Evolutionary conservation across 2,329 filamentous ascomycete species (phyloP).

Genomic region (Chaetomium strumarium): DNA sequence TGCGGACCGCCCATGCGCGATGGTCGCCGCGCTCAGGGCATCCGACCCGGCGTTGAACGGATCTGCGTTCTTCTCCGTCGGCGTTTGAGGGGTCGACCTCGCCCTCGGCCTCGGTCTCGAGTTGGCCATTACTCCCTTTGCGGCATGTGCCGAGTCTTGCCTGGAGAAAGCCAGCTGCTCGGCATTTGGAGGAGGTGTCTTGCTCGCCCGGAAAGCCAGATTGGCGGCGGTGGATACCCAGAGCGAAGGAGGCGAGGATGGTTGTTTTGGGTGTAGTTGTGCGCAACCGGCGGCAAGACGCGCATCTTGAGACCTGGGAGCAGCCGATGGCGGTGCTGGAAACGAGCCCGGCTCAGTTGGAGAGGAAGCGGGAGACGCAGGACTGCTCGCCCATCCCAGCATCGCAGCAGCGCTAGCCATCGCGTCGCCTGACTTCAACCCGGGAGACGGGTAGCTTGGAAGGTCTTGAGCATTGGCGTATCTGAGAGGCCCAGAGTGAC

Average conservation of each 20-base stretch:
- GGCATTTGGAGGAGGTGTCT: slow-evolving; percentile 28
- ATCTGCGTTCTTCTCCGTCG: slow-evolving; percentile 46
- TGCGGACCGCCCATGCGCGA: slow-evolving; percentile 52
- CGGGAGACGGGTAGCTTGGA: slow-evolving; percentile 66
- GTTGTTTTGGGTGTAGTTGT: slow-evolving; percentile 38
- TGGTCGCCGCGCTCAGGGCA: slow-evolving; percentile 66
- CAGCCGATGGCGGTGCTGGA: slow-evolving; percentile 58
- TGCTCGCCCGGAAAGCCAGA: slow-evolving; percentile 37
- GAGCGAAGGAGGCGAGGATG: slow-evolving; percentile 20
- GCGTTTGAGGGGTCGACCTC: slow-evolving; percentile 52
- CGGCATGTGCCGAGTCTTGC: slow-evolving; percentile 65
- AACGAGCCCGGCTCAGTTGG: slow-evolving; percentile 41
- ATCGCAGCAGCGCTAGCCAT: slow-evolving; percentile 71
- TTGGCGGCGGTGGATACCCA: slow-evolving; percentile 66
- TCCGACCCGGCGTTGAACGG: slow-evolving; percentile 56
- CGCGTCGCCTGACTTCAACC: slow-evolving; percentile 49
- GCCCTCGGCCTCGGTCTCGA: slow-evolving; percentile 57
- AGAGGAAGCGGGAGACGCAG: slow-evolving; percentile 44
- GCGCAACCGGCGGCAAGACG: slow-evolving; percentile 47
- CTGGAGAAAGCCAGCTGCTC: slow-evolving; percentile 45
- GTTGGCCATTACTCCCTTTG: slow-evolving; percentile 66
- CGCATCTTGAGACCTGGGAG: slow-evolving; percentile 69
- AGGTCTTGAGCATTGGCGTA: slow-evolving; percentile 68
- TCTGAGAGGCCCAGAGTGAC: slow-evolving; percentile 47
- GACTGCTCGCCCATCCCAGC: slow-evolving; percentile 63